Evolutionary conservation across 139 green algal species (phyloP).

Genomic region (Tetradesmus lagerheimii): DNA sequence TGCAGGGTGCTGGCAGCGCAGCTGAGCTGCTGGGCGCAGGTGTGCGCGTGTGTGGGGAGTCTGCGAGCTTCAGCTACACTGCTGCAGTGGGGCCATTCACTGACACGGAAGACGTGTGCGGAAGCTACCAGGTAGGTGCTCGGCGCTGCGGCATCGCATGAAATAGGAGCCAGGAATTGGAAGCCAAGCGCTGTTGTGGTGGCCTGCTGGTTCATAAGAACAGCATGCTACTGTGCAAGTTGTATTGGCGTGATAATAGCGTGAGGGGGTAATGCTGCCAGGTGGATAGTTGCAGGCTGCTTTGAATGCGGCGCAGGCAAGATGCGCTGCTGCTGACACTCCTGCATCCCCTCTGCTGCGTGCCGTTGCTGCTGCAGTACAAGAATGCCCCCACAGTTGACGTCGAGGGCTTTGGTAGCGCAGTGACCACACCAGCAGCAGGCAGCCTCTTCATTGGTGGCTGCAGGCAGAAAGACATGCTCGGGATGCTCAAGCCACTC

Average conservation of each 20-base stretch:
- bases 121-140: background rate
- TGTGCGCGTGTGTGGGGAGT: slow-evolving; percentile 5
- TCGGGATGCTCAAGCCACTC: slow-evolving; percentile 2
- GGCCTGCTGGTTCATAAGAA: no score
- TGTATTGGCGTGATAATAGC: no score
- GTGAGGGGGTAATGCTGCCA: no score
- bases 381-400: background rate
- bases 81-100: slow-evolving; percentile 4
- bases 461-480: slow-evolving; percentile 32
- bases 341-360: background rate
- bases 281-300: no score
- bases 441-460: slow-evolving; percentile 16
- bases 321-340: background rate
- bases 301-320: no score
- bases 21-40: background rate
- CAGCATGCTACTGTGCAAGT: no score
- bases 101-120: background rate
- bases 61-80: slow-evolving; percentile 22
- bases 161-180: no score
- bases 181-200: no score
- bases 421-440: background rate
- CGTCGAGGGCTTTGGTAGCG: slow-evolving; percentile 1
- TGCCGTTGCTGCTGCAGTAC: background rate
- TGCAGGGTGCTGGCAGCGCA: background rate
- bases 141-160: background rate